These are phyloP conservation scores for Paecilomyces sp. DNA, from an alignment of 2,329 filamentous ascomycete genomes.

Conservation along the genomic window DNA sequence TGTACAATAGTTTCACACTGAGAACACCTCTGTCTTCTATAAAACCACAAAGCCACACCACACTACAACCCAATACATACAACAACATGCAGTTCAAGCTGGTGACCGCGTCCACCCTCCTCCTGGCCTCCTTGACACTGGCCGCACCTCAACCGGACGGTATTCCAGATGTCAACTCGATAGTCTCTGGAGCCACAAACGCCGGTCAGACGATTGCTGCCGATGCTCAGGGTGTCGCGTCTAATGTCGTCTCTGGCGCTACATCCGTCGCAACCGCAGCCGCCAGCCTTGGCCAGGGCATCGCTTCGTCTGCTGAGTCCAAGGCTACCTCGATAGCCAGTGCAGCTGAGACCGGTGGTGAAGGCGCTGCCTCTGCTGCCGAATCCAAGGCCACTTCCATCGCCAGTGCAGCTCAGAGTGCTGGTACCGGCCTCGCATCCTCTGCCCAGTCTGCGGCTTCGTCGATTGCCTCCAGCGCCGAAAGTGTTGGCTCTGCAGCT, in stretches of 20 bases:
- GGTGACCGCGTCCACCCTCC: background rate
- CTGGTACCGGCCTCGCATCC: background rate
- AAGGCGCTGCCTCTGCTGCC: background rate
- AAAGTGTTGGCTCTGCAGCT: background rate
- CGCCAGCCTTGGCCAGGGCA: background rate
- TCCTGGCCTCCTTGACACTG: background rate
- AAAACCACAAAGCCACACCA: background rate
- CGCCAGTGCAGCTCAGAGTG: background rate
- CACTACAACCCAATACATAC: background rate
- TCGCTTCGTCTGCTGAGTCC: background rate
- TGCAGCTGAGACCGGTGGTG: background rate
- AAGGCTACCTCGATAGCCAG: background rate
- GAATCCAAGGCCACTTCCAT: background rate
- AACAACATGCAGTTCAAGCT: background rate
- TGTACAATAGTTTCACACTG: too few relatives aligned
- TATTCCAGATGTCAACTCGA: background rate
- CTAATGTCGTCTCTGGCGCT: background rate
- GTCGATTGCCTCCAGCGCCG: background rate
- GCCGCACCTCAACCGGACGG: background rate
- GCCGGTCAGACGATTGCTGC: background rate
- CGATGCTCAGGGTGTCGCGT: background rate
- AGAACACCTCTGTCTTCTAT: background rate
- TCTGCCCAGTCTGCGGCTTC: background rate
- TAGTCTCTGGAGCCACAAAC: background rate
- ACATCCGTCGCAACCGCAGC: background rate